Evolutionary conservation across 1,139 yeast genomes (phyloP).

Genomic region (Yamadazyma dushanensis): DNA sequence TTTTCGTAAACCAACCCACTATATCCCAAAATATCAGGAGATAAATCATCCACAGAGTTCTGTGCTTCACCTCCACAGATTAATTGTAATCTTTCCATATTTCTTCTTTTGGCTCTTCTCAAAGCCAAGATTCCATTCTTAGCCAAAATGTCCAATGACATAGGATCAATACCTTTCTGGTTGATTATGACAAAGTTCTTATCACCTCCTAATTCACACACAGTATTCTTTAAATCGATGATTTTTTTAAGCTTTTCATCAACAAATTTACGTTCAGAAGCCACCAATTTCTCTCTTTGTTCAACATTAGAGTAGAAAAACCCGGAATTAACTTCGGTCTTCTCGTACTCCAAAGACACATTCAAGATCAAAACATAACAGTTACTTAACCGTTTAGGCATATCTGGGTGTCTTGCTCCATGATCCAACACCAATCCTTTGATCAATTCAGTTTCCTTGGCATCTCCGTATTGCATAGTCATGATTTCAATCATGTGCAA

Average conservation of each 20-base stretch:
- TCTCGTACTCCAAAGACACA: conserved; percentile 94
- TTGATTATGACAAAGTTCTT: conserved; percentile 92
- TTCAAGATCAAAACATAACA: conserved; percentile 86
- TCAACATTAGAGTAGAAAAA: conserved; percentile 94
- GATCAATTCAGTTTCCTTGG: conserved; percentile 79
- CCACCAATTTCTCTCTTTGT: conserved; percentile 93
- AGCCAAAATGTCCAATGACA: conserved; percentile 93
- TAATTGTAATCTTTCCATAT: conserved; percentile 96
- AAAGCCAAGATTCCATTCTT: conserved; percentile 91
- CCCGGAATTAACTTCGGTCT: conserved; percentile 96
- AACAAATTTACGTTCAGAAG: conserved; percentile 90
- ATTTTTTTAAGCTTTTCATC: conserved; percentile 92
- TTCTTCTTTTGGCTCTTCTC: conserved; percentile 97
- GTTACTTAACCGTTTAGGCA: conserved; percentile 87
- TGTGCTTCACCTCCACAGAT: conserved; percentile 98
- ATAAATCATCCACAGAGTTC: conserved; percentile 91
- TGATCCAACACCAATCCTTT: conserved; percentile 94
- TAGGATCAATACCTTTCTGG: conserved; percentile 98
- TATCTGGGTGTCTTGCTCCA: conserved; percentile 99
- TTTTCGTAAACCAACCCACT: conserved; percentile 93
- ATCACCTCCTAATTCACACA: conserved; percentile 72
- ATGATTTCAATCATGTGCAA: conserved; percentile 97
- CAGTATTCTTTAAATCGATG: conserved; percentile 88
- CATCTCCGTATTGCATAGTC: conserved; percentile 94
- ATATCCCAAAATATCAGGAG: conserved; percentile 82